phyloP scores from a whole-genome alignment of 257 asterid species.

The Cruciata laevipes region DNA sequence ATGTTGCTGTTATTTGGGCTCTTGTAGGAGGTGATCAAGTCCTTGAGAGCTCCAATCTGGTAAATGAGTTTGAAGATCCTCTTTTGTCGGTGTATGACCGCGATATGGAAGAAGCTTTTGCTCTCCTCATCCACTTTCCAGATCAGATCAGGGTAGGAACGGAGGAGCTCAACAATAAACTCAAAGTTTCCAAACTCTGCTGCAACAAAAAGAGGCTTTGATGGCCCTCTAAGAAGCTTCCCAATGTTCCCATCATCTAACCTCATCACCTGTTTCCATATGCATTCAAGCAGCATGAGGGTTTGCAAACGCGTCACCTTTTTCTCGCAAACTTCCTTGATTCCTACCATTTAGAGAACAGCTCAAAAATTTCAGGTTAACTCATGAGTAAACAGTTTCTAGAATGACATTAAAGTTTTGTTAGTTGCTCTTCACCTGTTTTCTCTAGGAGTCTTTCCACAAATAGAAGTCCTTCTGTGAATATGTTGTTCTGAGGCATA shows the following conservation, averaged over 20 bases:
- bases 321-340: conserved; percentile 19
- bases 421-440: conserved; percentile 7
- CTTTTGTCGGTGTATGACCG: conserved; percentile 30
- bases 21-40: conserved; percentile 27
- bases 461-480: conserved; percentile 9
- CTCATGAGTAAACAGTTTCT: background rate
- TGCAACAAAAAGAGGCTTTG: conserved; percentile 27
- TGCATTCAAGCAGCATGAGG: conserved; percentile 16
- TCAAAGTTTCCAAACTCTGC: conserved; percentile 30
- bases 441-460: conserved; percentile 9
- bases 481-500: background rate
- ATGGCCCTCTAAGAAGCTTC: conserved; percentile 23
- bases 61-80: conserved; percentile 27
- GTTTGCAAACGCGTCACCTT: conserved; percentile 23
- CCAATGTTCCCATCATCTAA: conserved; percentile 25
- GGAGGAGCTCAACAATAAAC: conserved; percentile 25
- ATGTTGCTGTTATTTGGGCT: conserved; percentile 21
- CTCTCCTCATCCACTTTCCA: conserved; percentile 35
- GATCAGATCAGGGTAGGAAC: conserved; percentile 29
- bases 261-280: conserved; percentile 23
- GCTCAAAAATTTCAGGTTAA: background rate
- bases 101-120: conserved; percentile 31
- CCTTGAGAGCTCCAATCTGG: conserved; percentile 33
- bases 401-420: background rate
- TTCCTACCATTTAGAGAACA: conserved; percentile 3